These are phyloP conservation scores for Epichloe festucae DNA, from an alignment of 2,329 filamentous ascomycete genomes.

Conservation along the genomic window DNA sequence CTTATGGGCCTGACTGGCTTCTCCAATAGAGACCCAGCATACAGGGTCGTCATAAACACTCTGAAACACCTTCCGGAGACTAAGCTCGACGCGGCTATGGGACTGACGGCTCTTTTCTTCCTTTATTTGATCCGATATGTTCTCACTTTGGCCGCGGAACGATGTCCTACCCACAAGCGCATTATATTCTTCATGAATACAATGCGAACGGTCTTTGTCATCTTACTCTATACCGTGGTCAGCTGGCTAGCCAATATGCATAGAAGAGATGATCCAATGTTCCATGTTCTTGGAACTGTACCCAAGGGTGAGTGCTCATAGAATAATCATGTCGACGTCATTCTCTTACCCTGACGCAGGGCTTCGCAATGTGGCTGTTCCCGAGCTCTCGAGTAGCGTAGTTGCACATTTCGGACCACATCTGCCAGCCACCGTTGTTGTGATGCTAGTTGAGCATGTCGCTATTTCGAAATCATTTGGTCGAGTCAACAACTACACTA, in stretches of 20 bases:
- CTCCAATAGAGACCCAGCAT: constrained; percentile 65
- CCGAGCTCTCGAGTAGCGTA: constrained; percentile 51
- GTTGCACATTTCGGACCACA: constrained; percentile 57
- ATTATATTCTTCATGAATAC: constrained; percentile 84
- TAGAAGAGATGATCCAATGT: constrained; percentile 47
- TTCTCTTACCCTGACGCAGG: constrained; percentile 26
- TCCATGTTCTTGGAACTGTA: constrained; percentile 63
- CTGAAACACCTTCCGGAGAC: constrained; percentile 56
- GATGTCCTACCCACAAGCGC: constrained; percentile 56
- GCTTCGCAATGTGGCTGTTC: constrained; percentile 68
- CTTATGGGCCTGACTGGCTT: constrained; percentile 70
- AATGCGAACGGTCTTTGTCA: constrained; percentile 80
- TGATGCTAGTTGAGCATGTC: constrained; percentile 94
- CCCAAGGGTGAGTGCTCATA: constrained; percentile 44
- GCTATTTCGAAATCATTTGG: constrained; percentile 96
- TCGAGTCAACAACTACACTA: constrained; percentile 88
- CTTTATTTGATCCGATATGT: constrained; percentile 61
- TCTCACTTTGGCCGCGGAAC: constrained; percentile 55
- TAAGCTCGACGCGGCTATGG: constrained; percentile 73
- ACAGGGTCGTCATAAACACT: constrained; percentile 70
- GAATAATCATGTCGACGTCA: too few species aligned
- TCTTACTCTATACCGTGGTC: constrained; percentile 82
- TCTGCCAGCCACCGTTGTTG: constrained; percentile 76
- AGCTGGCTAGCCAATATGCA: constrained; percentile 73
- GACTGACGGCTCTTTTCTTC: constrained; percentile 65